Evolutionary conservation across 495 filamentous ascomycete species (phyloP).

Genomic region (Margaritispora aquatica): DNA sequence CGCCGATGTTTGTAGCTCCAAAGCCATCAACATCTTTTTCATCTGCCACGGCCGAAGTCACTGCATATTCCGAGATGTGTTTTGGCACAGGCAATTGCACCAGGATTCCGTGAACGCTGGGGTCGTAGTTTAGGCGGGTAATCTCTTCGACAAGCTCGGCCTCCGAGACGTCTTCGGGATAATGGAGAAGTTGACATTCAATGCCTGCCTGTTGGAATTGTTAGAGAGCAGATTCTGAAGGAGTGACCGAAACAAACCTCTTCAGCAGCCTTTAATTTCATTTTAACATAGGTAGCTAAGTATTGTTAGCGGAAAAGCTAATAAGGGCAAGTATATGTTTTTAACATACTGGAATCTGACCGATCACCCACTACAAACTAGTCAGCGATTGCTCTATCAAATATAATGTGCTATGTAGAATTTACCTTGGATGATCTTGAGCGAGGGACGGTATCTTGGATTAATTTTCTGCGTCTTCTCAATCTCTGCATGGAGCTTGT

Average conservation of each 20-base stretch:
- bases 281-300: slow-evolving; percentile 95
- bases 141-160: slow-evolving; percentile 79
- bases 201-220: slow-evolving; percentile 68
- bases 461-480: slow-evolving; percentile 71
- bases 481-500: slow-evolving; percentile 71
- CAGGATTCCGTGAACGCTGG: slow-evolving; percentile 82
- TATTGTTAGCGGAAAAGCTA: slow-evolving; percentile 13
- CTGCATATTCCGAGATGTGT: slow-evolving; percentile 78
- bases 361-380: slow-evolving; percentile 63
- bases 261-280: slow-evolving; percentile 96
- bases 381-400: slow-evolving; percentile 12
- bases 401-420: slow-evolving; percentile 21
- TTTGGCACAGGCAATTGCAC: slow-evolving; percentile 88
- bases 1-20: slow-evolving; percentile 86
- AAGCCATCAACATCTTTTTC: slow-evolving; percentile 99
- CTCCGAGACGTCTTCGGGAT: slow-evolving; percentile 75
- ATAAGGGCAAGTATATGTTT: neutral
- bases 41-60: slow-evolving; percentile 85
- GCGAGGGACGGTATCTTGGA: slow-evolving; percentile 76
- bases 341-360: slow-evolving; percentile 78
- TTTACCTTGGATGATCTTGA: slow-evolving; percentile 89
- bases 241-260: slow-evolving; percentile 54
- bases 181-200: slow-evolving; percentile 75
- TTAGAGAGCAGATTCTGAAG: neutral
- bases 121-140: slow-evolving; percentile 77